Percentiles rank a stretch among this genome's conserved stretches.
Evolutionary conservation across 1,139 yeast genomes (phyloP).

Genomic region (Yamadazyma spencermartinsiae): DNA sequence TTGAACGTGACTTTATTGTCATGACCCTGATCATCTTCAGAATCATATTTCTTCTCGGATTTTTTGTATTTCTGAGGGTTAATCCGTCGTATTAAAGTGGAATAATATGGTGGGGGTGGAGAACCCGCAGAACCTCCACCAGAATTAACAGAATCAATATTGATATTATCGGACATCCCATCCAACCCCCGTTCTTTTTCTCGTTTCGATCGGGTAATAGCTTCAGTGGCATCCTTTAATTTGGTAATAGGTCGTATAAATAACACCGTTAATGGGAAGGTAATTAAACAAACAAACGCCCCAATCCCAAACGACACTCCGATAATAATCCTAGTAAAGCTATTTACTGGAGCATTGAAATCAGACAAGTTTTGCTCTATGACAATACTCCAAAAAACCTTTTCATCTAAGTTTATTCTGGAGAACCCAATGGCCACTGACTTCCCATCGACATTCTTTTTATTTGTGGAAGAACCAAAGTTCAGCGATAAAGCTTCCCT

Average conservation of each 20-base stretch:
- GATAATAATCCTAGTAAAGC: conserved; percentile 65
- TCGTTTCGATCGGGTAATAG: conserved; percentile 40
- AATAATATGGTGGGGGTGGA: conserved; percentile 20
- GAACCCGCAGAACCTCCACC: conserved; percentile 7
- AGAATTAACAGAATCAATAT: conserved; percentile 5
- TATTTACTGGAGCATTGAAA: conserved; percentile 64
- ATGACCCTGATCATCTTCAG: conserved; percentile 3
- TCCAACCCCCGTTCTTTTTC: conserved; percentile 16
- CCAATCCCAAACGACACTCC: conserved; percentile 84
- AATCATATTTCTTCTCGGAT: neutral
- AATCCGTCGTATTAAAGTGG: conserved; percentile 16
- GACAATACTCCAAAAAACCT: conserved; percentile 71
- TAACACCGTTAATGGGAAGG: conserved; percentile 81
- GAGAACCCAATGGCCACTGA: conserved; percentile 73
- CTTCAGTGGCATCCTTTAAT: conserved; percentile 82
- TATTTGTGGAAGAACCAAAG: conserved; percentile 52
- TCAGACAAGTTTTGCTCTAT: conserved; percentile 63
- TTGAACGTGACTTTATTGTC: conserved; percentile 1
- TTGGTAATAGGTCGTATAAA: conserved; percentile 83
- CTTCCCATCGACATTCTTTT: conserved; percentile 41
- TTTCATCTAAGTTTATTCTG: conserved; percentile 47
- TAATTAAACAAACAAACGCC: conserved; percentile 66
- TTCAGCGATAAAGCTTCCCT: conserved; percentile 32
- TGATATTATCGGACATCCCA: conserved; percentile 2
- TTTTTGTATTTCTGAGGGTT: conserved; percentile 7